These are phyloP conservation scores for Ceratocystis variospora DNA, from an alignment of 2,329 filamentous ascomycete genomes.

Conservation along the genomic window DNA sequence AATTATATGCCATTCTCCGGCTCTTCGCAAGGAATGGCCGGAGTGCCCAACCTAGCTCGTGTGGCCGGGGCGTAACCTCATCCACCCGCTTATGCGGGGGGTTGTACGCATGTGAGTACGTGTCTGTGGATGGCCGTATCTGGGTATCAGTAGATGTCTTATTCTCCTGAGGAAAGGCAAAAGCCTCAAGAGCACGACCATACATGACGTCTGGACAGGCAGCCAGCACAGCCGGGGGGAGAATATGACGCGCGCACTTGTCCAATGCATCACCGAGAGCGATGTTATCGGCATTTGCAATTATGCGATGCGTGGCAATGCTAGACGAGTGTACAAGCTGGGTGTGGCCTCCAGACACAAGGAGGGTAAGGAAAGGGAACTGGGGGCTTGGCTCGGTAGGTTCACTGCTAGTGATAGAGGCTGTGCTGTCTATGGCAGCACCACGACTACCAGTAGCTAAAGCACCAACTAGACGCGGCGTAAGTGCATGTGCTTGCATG, in stretches of 20 bases:
- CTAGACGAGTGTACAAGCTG: slow-evolving; percentile 63
- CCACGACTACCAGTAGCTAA: slow-evolving; percentile 27
- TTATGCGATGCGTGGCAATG: slow-evolving; percentile 54
- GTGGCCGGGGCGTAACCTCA: slow-evolving; percentile 36
- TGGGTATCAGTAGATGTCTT: slow-evolving; percentile 8
- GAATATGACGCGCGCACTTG: slow-evolving; percentile 64
- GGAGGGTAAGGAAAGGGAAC: slow-evolving; percentile 77
- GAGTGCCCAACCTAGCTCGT: slow-evolving; percentile 47
- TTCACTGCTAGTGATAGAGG: neutral
- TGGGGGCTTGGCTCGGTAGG: neutral
- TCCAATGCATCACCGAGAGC: slow-evolving; percentile 86
- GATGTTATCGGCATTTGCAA: slow-evolving; percentile 63
- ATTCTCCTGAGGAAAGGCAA: slow-evolving; percentile 49
- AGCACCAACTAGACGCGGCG: slow-evolving; percentile 60
- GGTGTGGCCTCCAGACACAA: slow-evolving; percentile 87
- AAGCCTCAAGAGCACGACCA: slow-evolving; percentile 62
- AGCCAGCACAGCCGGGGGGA: slow-evolving; percentile 48
- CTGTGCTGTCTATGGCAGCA: neutral
- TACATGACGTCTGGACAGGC: slow-evolving; percentile 56
- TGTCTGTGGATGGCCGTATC: slow-evolving; percentile 12
- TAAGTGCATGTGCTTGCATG: slow-evolving; percentile 94
- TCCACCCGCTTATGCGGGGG: slow-evolving; percentile 44
- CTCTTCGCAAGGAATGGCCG: slow-evolving; percentile 49
- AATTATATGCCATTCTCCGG: slow-evolving; percentile 53
- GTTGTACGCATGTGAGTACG: slow-evolving; percentile 36